Base-by-base conservation (phyloP, 257 asterid species). In the Fraxinus cuspidata region DNA sequence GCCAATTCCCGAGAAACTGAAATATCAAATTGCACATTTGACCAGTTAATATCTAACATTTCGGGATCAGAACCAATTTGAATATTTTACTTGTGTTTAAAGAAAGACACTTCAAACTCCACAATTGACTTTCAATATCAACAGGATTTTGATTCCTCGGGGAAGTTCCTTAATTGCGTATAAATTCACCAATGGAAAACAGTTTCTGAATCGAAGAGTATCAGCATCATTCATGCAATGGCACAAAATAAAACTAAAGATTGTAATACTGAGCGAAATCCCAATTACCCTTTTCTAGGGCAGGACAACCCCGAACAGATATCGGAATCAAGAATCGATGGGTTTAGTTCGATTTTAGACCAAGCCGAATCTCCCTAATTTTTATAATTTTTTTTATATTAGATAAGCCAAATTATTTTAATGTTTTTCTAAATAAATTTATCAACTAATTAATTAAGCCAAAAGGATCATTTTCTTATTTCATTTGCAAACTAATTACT, bases 51-150 rank as follows among this genome's bases (percentile, higher is more conserved):
- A 38, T 23, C 53, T 75, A 58, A 1, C 23, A 67, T 31, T 53
- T 53, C 53, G 77, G 60, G 35, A n/a, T 72, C 34, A 68, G 44
- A 47, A 74, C 28, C 80, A 53, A 68, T 72, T 66, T 21, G 27
- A 47, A 47, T 66, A 65, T 49, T 76, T 70, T 42, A 47, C 47
- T 74, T 0, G 2, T 67, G n/a, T 13, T 10, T 60, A 13, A 56
- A 12, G 27, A 15, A 49, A 37, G 23, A 11, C 32, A 27, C 68
- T 60, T 56, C 2, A 63, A 74, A 35, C 18, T 28, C 29, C 23
- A 16, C 21, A 21, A 75, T 72, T 19, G 74, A 23, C 58, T 69
- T 80, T 32, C 38, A 28, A n/a, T 16, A 63, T 21, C 25, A 7
- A n/a, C 74, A 75, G 60, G 65, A 66, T 42, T 75, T 13, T 21